Base-by-base conservation (phyloP, 75 land plant species). In the Pseudotsuga menziesii region DNA sequence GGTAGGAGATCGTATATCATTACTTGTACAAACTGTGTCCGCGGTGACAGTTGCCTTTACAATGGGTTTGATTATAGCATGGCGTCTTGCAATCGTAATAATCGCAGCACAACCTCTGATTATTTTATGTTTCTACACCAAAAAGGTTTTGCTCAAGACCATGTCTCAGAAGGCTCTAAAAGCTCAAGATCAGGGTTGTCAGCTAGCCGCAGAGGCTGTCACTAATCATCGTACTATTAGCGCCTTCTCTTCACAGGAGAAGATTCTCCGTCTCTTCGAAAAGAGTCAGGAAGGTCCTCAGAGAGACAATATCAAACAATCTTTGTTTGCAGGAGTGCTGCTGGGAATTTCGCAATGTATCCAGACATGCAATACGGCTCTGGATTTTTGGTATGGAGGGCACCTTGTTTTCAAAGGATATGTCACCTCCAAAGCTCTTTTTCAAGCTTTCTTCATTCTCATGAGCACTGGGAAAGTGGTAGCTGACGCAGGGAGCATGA, bases 341-440 rank as follows among this genome's bases (percentile, higher is more conserved):
- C 89, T 94, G 1, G 94, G 86, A 15, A 17, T 71, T 14, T 83
- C 94, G 17, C 92, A 84, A 79, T 57, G 84, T 76, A 61, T 86
- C 29, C 80, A 66, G 41, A 23, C 79, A 8, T 84, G 86, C 81
- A 82, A 85, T 4, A 83, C 85, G 92, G 97, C 91, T 3, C 75
- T 92, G 11, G 85, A 83, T 44, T 94, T 89, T 75, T 95, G 93
- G 98, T 95, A 89, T 77, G 98, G 98, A 6, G 95, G 91, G 8
- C 76, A 62, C 35, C 86, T 92, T 41, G 55, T 91, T 41, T 39
- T 82, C 17, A 20, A 86, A 6, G 88, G 88, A 17, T 25, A 76
- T 29, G 84, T 88, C 59, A 35, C 80, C 7, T 80, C 89, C 27
- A 78, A 77, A 26, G 90, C 84, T 12, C 62, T 95, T 54, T 89